A percentile compares a stretch with the other conserved stretches of the same genome.
Conservation (phyloP, 768 basidiomycete species). For the Naganishia randhawae region DNA sequence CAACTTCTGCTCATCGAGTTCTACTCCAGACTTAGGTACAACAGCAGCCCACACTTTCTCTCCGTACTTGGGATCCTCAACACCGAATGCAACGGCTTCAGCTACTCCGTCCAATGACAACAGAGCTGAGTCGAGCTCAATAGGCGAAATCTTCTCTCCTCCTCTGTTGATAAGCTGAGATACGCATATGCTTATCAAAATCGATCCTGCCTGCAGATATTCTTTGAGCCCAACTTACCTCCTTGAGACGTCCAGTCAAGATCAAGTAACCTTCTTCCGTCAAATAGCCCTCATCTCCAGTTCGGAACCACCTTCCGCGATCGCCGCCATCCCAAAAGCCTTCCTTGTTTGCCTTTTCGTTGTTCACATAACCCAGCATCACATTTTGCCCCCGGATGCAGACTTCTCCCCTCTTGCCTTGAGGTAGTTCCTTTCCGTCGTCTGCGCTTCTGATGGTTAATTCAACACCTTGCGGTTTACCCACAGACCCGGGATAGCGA, state of each 20-base stretch:
- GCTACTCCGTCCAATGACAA: constrained; percentile 50
- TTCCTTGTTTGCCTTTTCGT: constrained; percentile 55
- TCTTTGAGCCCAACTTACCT: constrained; percentile 55
- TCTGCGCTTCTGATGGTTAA: constrained; percentile 43
- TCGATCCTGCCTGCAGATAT: not conserved
- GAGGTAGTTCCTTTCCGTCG: constrained; percentile 47
- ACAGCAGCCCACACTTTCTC: constrained; percentile 43
- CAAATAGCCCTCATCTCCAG: constrained; percentile 31
- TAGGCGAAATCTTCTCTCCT: constrained; percentile 62
- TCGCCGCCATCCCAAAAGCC: constrained; percentile 53
- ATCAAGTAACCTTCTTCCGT: constrained; percentile 52
- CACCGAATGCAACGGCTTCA: constrained; percentile 58
- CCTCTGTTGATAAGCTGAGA: constrained; percentile 51
- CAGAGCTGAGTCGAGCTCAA: constrained; percentile 63
- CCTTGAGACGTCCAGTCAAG: constrained; percentile 62
- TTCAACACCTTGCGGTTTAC: constrained; percentile 47
- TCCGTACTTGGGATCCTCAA: constrained; percentile 40
- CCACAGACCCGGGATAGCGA: constrained; percentile 49
- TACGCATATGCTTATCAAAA: not conserved
- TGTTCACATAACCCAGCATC: constrained; percentile 58
- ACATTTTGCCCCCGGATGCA: constrained; percentile 60
- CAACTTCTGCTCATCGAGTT: constrained; percentile 24
- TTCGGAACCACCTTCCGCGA: constrained; percentile 54
- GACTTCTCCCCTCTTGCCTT: constrained; percentile 56
- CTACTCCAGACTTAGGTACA: constrained; percentile 30